A percentile compares a stretch with the other conserved stretches of the same genome.
Evolutionary conservation across 176 grass and related monocot genomes (phyloP).

Genomic region (barley (Hordeum vulgare)): MorexV3_pseudomolecules_assembly NC_058519.1:442404593-442405092

Average conservation of each 20-base stretch:
- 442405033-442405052: neutral
- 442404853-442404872: neutral
- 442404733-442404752: neutral
- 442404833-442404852: slow-evolving; percentile 27
- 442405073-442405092: too few relatives aligned
- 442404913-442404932: neutral
- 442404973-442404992: neutral
- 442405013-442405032: neutral
- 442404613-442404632: neutral
- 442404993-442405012: neutral
- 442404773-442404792: neutral
- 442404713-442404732: slow-evolving; percentile 10
- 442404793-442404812: slow-evolving; percentile 23
- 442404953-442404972: neutral
- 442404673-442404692: neutral
- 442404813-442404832: slow-evolving; percentile 24
- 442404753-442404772: neutral
- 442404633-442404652: neutral
- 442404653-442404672: neutral
- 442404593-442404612: slow-evolving; percentile 6
- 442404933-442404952: neutral
- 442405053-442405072: too few relatives aligned
- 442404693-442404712: slow-evolving; percentile 5
- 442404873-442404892: slow-evolving; percentile 21
- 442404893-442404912: slow-evolving; percentile 13